Evolutionary conservation across 1,284 basidiomycete genomes (phyloP).

Genomic region (Apiotrichum mycotoxinovorans): DNA sequence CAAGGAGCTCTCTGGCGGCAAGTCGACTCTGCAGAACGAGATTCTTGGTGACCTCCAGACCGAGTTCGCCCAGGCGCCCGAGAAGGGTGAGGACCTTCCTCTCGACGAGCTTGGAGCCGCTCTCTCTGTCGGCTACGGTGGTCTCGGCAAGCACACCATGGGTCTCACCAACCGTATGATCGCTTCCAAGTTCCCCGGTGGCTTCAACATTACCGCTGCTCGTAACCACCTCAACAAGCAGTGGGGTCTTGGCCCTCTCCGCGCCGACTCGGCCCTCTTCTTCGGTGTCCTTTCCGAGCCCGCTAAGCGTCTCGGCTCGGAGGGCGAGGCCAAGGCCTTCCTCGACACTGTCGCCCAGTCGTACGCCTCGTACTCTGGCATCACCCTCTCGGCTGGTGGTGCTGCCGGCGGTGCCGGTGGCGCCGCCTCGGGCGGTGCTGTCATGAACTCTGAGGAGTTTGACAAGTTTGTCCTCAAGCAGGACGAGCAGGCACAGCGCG

Average conservation of each 20-base stretch:
- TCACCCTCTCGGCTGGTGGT: conserved; percentile 69
- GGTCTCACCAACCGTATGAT: conserved; percentile 87
- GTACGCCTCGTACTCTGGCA: conserved; percentile 83
- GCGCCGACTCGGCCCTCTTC: conserved; percentile 86
- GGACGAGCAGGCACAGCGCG: conserved; percentile 84
- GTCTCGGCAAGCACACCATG: conserved; percentile 93
- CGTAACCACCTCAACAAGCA: conserved; percentile 82
- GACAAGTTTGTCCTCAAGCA: conserved; percentile 92
- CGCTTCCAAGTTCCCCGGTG: conserved; percentile 96
- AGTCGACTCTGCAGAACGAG: conserved; percentile 97
- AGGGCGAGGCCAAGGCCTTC: conserved; percentile 90
- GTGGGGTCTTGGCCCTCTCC: conserved; percentile 87
- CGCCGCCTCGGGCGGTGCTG: conserved; percentile 66
- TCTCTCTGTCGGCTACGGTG: conserved; percentile 70
- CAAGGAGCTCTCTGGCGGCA: conserved; percentile 97
- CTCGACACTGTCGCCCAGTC: conserved; percentile 76
- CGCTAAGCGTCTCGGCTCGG: conserved; percentile 84
- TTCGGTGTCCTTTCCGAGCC: conserved; percentile 90
- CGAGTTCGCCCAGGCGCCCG: conserved; percentile 85
- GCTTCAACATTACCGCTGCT: conserved; percentile 93
- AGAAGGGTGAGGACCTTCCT: conserved; percentile 96
- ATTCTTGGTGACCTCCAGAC: conserved; percentile 88
- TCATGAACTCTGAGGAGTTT: conserved; percentile 98
- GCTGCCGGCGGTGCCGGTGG: conserved; percentile 61
- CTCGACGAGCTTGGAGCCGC: conserved; percentile 91